Percentiles rank a stretch among this genome's conserved stretches.
phyloP scores from a whole-genome alignment of 208 protist genomes.

The Trypanosomatidae sp. region DNA sequence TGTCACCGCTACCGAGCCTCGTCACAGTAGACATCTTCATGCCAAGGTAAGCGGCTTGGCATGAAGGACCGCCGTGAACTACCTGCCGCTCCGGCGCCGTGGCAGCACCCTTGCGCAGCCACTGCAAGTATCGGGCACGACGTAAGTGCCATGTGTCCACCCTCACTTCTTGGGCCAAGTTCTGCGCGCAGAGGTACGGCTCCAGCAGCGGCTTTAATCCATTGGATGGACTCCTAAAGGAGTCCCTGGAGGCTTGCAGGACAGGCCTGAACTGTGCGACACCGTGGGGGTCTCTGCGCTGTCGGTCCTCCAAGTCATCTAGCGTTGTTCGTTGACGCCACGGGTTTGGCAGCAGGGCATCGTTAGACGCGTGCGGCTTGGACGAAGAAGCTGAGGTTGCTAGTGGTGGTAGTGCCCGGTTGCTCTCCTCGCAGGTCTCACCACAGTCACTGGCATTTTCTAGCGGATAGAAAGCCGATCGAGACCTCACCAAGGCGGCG shows the following conservation, averaged over 20 bases:
- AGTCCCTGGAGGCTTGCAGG: neutral
- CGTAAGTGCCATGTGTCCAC: constrained; percentile 25
- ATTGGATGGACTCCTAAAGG: no score
- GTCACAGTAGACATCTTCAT: neutral
- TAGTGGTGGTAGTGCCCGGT: neutral
- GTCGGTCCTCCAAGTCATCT: constrained; percentile 7
- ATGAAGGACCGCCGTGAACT: neutral
- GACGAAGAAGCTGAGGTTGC: neutral
- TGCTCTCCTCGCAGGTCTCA: neutral
- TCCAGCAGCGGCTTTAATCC: constrained; percentile 17
- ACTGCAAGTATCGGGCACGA: constrained; percentile 19
- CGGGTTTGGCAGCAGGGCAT: constrained; percentile 2
- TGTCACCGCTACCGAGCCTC: neutral
- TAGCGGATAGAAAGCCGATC: neutral
- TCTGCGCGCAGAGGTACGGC: constrained; percentile 17
- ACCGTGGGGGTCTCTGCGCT: neutral
- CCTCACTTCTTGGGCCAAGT: constrained; percentile 4
- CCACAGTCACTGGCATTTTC: neutral
- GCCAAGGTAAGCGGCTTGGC: neutral
- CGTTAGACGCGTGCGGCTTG: neutral
- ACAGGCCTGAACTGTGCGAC: constrained; percentile 13
- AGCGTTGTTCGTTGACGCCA: constrained; percentile 9
- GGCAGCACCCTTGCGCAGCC: constrained; percentile 16
- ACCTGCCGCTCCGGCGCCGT: neutral
- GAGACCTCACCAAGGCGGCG: neutral